These are phyloP conservation scores for Colletotrichum magnum DNA, from an alignment of 2,329 filamentous ascomycete genomes.

Conservation along the genomic window DNA sequence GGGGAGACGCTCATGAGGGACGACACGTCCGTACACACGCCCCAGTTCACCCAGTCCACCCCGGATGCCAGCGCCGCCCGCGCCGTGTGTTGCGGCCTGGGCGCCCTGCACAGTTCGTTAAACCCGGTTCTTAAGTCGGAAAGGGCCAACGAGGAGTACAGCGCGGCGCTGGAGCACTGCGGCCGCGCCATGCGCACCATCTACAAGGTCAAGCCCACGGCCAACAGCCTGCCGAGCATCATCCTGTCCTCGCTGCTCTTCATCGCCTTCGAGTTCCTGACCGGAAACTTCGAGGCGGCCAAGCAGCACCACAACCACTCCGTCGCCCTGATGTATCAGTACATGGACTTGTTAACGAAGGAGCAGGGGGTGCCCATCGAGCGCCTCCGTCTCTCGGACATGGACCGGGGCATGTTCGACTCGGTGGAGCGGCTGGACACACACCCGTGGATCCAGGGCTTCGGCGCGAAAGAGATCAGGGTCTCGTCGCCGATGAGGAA, in stretches of 20 bases:
- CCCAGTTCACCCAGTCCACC: conserved; percentile 12
- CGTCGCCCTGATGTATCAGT: conserved; percentile 33
- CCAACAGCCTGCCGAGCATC: not conserved
- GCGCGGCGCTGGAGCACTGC: conserved; percentile 29
- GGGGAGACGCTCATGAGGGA: conserved; percentile 22
- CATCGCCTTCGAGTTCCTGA: conserved; percentile 23
- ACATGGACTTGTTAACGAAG: not conserved
- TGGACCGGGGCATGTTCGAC: conserved; percentile 25
- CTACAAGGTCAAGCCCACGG: conserved; percentile 5
- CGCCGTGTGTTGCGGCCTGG: conserved; percentile 31
- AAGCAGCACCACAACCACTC: conserved; percentile 24
- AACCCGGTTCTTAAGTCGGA: not conserved
- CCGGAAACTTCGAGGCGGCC: conserved; percentile 14
- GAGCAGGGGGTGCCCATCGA: conserved; percentile 2
- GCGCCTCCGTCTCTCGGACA: conserved; percentile 5
- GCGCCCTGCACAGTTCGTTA: conserved; percentile 6
- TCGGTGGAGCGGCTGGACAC: conserved; percentile 28
- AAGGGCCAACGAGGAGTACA: not conserved
- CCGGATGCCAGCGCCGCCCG: conserved; percentile 6
- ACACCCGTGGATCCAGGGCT: conserved; percentile 19
- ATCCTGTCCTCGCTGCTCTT: conserved; percentile 33
- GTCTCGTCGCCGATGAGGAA: not conserved
- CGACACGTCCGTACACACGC: conserved; percentile 5
- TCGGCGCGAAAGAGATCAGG: not conserved
- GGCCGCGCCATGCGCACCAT: conserved; percentile 20